Base-by-base conservation (phyloP, 208 protist species). In the Wallacemonas sp. region DNA sequence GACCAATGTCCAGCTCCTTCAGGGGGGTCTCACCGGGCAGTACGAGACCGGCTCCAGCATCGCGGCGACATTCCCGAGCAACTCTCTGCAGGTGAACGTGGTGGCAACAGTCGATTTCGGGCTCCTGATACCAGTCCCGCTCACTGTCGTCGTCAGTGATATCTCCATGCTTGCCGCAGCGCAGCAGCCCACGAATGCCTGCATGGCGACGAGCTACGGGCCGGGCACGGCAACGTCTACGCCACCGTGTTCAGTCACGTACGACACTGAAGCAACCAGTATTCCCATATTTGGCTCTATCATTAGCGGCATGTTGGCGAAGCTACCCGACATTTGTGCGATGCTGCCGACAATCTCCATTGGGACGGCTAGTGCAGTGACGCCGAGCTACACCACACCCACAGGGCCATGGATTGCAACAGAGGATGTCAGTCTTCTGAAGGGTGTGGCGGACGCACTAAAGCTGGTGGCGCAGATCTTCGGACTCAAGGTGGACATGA, bases 381-480 rank as follows among this genome's bases (percentile, higher is more conserved):
- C 52, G 29, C 52, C 52, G 20, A 22, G n/a, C 18, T 59, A 59
- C 52, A 23, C 11, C 25, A 55, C 48, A 31, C 48, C 48, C 20
- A 22, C 20, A n/a, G 5, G 4, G 31, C 7, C 0, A 2, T 44
- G 52, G 52, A n/a, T 41, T 14, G 20, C 8, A n/a, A 59, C 52
- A 4, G 1, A 39, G 14, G 52, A 59, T 29, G 52, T 59, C 29
- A 25, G 16, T 10, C 52, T 59, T 18, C n/a, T 59, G 4, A 25
- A 25, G n/a, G 39, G 31, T 18, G n/a, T 41, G 10, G 52, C 8
- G 10, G 52, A 23, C 8, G 52, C 32, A 12, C 32, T 59, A 29
- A 59, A 41, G 52, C 52, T 59, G 31, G 52, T 59, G 31, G 38
- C 36, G 31, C n/a, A 59, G 4, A 23, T 59, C 16, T 36, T 59